Evolutionary conservation across 495 filamentous ascomycete genomes (phyloP).

Genomic region (Patellaria atrata): DNA sequence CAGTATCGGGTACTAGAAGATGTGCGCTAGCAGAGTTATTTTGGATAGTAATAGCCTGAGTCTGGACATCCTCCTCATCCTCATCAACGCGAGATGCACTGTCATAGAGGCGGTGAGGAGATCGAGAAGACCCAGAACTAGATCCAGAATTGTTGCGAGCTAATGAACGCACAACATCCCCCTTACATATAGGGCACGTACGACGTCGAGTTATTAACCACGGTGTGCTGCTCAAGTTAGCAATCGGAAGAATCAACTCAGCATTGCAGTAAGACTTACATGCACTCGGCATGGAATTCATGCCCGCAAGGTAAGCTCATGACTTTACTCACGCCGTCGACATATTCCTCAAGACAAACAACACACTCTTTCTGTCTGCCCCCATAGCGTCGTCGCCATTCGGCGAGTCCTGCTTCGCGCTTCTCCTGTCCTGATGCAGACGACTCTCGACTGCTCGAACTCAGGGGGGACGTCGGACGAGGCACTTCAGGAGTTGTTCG

Average conservation of each 20-base stretch:
- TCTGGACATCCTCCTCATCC: slow-evolving; percentile 32
- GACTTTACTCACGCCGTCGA: slow-evolving; percentile 84
- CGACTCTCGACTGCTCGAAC: neutral
- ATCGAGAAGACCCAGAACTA: slow-evolving; percentile 5
- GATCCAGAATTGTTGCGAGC: slow-evolving; percentile 6
- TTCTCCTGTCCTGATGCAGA: slow-evolving; percentile 38
- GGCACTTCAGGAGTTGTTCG: slow-evolving; percentile 44
- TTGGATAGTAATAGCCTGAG: slow-evolving; percentile 25
- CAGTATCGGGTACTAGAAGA: slow-evolving; percentile 13
- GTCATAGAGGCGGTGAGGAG: slow-evolving; percentile 1
- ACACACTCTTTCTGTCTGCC: slow-evolving; percentile 86
- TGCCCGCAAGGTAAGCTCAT: slow-evolving; percentile 99
- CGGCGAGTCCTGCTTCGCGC: slow-evolving; percentile 30
- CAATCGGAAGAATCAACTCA: slow-evolving; percentile 17
- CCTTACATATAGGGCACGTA: slow-evolving; percentile 96
- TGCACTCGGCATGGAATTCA: slow-evolving; percentile 96
- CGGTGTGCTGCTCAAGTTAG: slow-evolving; percentile 81
- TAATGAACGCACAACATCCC: slow-evolving; percentile 67
- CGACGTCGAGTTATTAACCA: slow-evolving; percentile 90
- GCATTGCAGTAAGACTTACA: slow-evolving; percentile 49
- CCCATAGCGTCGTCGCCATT: slow-evolving; percentile 70
- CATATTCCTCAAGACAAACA: slow-evolving; percentile 94
- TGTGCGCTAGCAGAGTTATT: slow-evolving; percentile 34
- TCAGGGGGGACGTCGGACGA: slow-evolving; percentile 21
- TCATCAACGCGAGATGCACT: slow-evolving; percentile 33